These are phyloP conservation scores for Phytophthora constricta DNA, from an alignment of 352 stramenopile genomes.

Conservation along the genomic window DNA sequence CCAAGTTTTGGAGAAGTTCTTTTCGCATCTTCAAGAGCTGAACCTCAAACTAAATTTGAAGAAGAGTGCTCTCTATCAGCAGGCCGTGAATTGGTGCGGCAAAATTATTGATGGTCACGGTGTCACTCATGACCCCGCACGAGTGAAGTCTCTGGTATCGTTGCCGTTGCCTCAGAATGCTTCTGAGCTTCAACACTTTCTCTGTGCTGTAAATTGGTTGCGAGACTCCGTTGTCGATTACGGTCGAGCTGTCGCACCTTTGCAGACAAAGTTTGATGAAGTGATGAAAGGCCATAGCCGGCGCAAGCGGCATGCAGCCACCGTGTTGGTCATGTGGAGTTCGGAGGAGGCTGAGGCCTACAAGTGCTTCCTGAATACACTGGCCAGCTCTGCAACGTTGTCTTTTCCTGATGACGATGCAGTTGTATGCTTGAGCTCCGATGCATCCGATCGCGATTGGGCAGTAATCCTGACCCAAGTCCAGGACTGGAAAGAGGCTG, in stretches of 20 bases:
- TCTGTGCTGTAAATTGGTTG: conserved; percentile 19
- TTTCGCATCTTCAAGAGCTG: conserved; percentile 1
- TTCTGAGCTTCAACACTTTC: conserved; percentile 8
- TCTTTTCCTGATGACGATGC: neutral
- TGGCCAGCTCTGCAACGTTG: neutral
- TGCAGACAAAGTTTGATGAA: conserved; percentile 11
- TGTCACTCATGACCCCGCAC: conserved; percentile 15
- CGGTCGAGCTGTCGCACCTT: conserved; percentile 9
- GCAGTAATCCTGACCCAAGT: conserved; percentile 5
- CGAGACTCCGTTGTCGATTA: conserved; percentile 23
- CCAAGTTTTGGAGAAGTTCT: conserved; percentile 12
- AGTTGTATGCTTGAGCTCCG: neutral
- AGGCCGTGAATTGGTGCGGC: conserved; percentile 29
- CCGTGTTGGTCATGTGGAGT: neutral
- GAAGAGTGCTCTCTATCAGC: conserved; percentile 22
- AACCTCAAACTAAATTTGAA: conserved; percentile 31
- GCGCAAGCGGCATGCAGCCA: conserved; percentile 15
- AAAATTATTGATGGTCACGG: conserved; percentile 11
- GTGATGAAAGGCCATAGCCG: neutral
- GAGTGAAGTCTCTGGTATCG: neutral
- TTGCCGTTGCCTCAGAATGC: conserved; percentile 5
- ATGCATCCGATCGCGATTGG: conserved; percentile 2
- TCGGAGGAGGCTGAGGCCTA: conserved; percentile 2
- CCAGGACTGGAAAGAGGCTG: neutral
- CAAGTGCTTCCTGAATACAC: conserved; percentile 3